These are phyloP conservation scores for Collybia mongolica DNA, from an alignment of 768 basidiomycete species.

Conservation along the genomic window DNA sequence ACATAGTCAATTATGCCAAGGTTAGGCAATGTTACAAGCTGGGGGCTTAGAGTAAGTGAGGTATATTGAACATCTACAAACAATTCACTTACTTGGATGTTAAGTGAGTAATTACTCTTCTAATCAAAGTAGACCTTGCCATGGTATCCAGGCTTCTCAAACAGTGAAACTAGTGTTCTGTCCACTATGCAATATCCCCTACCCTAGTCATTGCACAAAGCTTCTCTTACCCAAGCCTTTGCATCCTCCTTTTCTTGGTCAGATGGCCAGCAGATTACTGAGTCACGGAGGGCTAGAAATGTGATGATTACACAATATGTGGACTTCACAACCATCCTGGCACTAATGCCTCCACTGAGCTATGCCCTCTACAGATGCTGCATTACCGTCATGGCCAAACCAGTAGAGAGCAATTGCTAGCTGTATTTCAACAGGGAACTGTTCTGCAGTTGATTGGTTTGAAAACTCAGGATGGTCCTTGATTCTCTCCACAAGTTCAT, in stretches of 20 bases:
- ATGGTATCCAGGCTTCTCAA: slow-evolving; percentile 26
- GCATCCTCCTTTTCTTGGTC: slow-evolving; percentile 32
- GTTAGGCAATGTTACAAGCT: slow-evolving; percentile 31
- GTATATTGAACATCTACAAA: not conserved
- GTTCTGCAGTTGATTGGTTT: not conserved
- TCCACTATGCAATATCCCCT: slow-evolving; percentile 36
- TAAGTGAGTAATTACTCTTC: slow-evolving; percentile 37
- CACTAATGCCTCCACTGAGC: slow-evolving; percentile 33
- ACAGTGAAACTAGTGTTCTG: slow-evolving; percentile 36
- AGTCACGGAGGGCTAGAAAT: slow-evolving; percentile 22
- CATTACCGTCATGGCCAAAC: slow-evolving; percentile 40
- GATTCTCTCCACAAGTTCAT: not conserved
- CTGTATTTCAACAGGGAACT: slow-evolving; percentile 16
- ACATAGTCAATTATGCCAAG: slow-evolving; percentile 33
- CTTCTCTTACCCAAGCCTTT: slow-evolving; percentile 30
- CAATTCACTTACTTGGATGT: slow-evolving; percentile 26
- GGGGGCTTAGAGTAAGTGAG: not conserved
- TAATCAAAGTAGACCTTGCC: slow-evolving; percentile 36
- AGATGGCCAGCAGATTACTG: slow-evolving; percentile 22
- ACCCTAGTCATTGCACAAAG: slow-evolving; percentile 31
- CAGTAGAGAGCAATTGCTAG: slow-evolving; percentile 36
- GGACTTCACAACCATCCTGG: slow-evolving; percentile 24
- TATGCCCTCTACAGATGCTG: slow-evolving; percentile 24
- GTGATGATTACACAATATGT: slow-evolving; percentile 26
- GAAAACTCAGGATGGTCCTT: not conserved